Conservation (phyloP, 768 basidiomycete species). For the Goffeauzyma gilvescens region DNA sequence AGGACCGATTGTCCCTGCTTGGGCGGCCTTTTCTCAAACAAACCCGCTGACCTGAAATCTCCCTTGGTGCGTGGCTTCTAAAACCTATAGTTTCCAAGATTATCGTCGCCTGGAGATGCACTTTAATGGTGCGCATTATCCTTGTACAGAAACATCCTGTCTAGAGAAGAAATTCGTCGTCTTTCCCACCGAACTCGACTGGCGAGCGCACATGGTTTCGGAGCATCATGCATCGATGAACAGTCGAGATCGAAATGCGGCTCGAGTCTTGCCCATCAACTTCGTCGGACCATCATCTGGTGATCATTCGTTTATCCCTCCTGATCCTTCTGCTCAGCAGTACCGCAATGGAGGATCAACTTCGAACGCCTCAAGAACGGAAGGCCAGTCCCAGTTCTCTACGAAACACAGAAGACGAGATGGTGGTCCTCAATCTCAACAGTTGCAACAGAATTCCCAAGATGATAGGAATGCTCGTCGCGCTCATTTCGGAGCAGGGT, state of each 20-base stretch:
- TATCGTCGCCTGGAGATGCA: conserved; percentile 46
- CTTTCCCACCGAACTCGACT: conserved; percentile 66
- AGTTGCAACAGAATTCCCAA: conserved; percentile 4
- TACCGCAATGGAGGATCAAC: too few species aligned
- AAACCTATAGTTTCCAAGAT: conserved; percentile 52
- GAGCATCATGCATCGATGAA: conserved; percentile 34
- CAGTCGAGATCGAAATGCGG: conserved; percentile 23
- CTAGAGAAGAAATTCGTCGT: conserved; percentile 83
- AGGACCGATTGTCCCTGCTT: too few species aligned
- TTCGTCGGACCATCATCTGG: conserved; percentile 10
- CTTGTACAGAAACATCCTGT: conserved; percentile 56
- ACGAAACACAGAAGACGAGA: conserved; percentile 1
- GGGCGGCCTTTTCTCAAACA: too few species aligned
- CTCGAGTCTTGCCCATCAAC: conserved; percentile 25
- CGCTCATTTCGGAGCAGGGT: conserved; percentile 22
- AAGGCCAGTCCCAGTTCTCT: conserved; percentile 4
- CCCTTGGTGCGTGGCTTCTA: too few species aligned
- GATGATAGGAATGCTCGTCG: conserved; percentile 10
- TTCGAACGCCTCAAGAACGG: conserved; percentile 1
- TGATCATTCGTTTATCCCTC: conserved; percentile 8
- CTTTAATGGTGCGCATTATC: conserved; percentile 55
- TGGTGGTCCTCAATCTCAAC: conserved; percentile 1
- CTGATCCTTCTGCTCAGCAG: too few species aligned
- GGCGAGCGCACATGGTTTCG: conserved; percentile 77
- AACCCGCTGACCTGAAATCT: neutral